Conservation (phyloP, 148 eudicot genomes). For the Vaccinium darrowii region DNA sequence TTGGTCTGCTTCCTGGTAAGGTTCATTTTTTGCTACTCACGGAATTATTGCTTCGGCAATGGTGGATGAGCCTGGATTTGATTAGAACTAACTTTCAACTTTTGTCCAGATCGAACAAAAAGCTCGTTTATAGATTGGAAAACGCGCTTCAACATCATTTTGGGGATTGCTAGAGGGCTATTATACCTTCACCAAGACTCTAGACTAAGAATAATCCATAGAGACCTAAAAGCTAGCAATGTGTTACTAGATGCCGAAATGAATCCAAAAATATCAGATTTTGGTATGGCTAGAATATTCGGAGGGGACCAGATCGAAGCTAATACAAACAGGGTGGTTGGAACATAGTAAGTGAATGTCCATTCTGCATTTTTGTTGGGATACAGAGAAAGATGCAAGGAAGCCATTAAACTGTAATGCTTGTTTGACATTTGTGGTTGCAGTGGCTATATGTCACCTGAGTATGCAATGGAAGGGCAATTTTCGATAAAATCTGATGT, state of each 20-base stretch:
- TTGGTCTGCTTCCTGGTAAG: conserved; percentile 31
- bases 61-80: background rate
- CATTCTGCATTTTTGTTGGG: conserved; percentile 26
- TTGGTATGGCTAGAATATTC: background rate
- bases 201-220: conserved; percentile 1
- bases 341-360: conserved; percentile 4
- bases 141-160: conserved; percentile 11
- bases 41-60: background rate
- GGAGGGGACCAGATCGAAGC: background rate
- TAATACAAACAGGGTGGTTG: background rate
- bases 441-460: conserved; percentile 70
- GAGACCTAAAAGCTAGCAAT: background rate
- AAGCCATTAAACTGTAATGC: conserved; percentile 19
- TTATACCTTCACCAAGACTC: conserved; percentile 8
- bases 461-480: conserved; percentile 53
- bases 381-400: conserved; percentile 10
- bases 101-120: conserved; percentile 38
- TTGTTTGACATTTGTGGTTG: conserved; percentile 5
- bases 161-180: background rate
- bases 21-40: background rate
- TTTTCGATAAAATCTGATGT: conserved; percentile 56
- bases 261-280: conserved; percentile 10
- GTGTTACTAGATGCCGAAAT: background rate
- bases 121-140: conserved; percentile 42
- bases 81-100: background rate